Evolutionary conservation across 805 yeast genomes (phyloP), one percentile per base, ranked within the genome.

Genomic region (Starmera dryadoides): DNA sequence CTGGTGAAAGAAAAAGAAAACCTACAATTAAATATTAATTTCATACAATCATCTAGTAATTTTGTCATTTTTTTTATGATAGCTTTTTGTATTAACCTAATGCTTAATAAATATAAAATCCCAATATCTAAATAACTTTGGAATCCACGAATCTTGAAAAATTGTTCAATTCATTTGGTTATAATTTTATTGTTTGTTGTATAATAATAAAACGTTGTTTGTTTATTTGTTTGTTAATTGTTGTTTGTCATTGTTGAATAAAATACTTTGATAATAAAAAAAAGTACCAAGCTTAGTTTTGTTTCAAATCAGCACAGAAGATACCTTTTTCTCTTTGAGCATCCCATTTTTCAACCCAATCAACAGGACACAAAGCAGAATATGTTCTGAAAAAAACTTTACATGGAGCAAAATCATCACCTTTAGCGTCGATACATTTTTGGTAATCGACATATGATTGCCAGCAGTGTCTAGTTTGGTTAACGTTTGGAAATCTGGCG

Each of bases 381-480:
- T 76, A 93, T 41, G 97, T 86, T 68, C 78, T 83, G 80, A 78
- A 86, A 74, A 93, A 93, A 56, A 86, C 89, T 69, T 88, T 77
- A 70, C 98, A 93, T 60, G 98, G 98, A 57, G 89, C 95, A 61
- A 93, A 93, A 46, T 89, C 98, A 71, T 91, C 97, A 62, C 98
- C 98, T 73, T 91, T 91, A 52, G 89, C 87, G 59, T 81, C 84
- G 63, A 93, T 79, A 75, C 98, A 93, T 69, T 88, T 89, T 82
- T 85, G 93, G 80, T 91, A 93, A 69, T 93, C 98, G 59, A 93
- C 87, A 73, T 91, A 93, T 55, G 91, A 77, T 73, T 91, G 97
- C 81, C 91, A 94, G 76, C 98, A 93, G 76, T 91, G 96, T 73
- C 84, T 88, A 58, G 97, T 86, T 71, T 91, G 98, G 80, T 91